phyloP scores from a whole-genome alignment of 768 basidiomycete genomes.

The Podaxis sp. region DNA sequence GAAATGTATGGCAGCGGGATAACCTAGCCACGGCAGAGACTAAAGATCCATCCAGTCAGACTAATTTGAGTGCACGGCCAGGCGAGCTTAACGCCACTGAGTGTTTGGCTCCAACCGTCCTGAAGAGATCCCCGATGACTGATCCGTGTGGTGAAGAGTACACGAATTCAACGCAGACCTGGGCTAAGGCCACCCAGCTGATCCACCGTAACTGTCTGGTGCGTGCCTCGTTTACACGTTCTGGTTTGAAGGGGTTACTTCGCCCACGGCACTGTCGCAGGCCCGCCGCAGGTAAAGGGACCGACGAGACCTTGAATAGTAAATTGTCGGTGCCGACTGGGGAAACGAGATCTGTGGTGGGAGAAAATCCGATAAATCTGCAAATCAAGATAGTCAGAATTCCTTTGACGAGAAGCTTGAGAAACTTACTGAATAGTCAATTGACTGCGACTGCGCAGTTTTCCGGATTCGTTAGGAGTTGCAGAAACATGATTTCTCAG shows the following conservation, averaged over 20 bases:
- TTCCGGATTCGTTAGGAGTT: conserved; percentile 2
- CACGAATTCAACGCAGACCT: not conserved
- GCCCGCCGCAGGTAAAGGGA: not conserved
- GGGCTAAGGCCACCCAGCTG: not conserved
- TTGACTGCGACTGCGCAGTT: not conserved
- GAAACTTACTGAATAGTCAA: not conserved
- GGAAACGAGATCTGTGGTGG: not conserved
- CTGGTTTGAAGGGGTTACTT: not conserved
- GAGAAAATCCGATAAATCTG: not conserved
- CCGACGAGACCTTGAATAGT: not conserved
- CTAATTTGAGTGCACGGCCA: not conserved
- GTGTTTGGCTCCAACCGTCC: not conserved
- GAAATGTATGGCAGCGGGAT: too few relatives aligned
- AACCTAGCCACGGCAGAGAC: too few relatives aligned
- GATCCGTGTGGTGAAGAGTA: not conserved
- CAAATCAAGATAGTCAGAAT: not conserved
- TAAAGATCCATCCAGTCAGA: too few relatives aligned
- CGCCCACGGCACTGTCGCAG: not conserved
- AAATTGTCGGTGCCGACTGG: conserved; percentile 5
- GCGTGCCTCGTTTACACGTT: not conserved
- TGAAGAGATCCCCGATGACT: not conserved
- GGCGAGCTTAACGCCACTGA: not conserved
- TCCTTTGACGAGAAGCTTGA: not conserved
- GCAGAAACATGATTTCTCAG: not conserved
- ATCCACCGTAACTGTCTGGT: not conserved